These are phyloP conservation scores for Pleurotus tuoliensis DNA, from an alignment of 768 basidiomycete genomes.

Conservation along the genomic window DNA sequence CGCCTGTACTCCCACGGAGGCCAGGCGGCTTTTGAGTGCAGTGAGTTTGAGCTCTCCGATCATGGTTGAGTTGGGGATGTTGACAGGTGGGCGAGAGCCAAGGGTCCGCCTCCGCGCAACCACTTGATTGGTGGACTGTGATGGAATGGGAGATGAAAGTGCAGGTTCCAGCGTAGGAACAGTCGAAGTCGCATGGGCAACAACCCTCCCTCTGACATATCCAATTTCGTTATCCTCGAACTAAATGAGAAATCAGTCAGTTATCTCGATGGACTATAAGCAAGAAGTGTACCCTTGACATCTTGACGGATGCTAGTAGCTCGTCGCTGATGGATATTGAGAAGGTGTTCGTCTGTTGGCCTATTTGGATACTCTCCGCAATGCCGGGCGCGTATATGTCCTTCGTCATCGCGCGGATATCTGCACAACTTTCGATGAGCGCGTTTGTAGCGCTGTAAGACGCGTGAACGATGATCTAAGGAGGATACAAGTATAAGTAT, in stretches of 20 bases:
- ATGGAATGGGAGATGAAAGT: constrained; percentile 24
- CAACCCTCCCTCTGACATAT: constrained; percentile 85
- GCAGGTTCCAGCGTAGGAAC: constrained; percentile 84
- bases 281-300: constrained; percentile 71
- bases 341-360: constrained; percentile 93
- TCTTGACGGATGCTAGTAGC: constrained; percentile 70
- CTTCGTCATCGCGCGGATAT: constrained; percentile 86
- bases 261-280: neutral
- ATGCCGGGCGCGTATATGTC: constrained; percentile 80
- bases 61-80: constrained; percentile 88
- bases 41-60: constrained; percentile 96
- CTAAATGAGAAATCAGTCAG: constrained; percentile 32
- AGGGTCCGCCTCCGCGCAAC: constrained; percentile 39
- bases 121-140: constrained; percentile 18
- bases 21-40: constrained; percentile 76
- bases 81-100: constrained; percentile 61
- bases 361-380: constrained; percentile 84
- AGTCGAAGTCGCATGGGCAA: constrained; percentile 79
- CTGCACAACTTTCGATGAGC: constrained; percentile 76
- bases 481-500: neutral
- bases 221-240: constrained; percentile 98
- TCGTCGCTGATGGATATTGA: constrained; percentile 93
- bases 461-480: constrained; percentile 87
- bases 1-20: constrained; percentile 74
- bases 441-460: constrained; percentile 59